Base-by-base conservation (phyloP, 345 rosid species). In the Psidium guajava region DNA sequence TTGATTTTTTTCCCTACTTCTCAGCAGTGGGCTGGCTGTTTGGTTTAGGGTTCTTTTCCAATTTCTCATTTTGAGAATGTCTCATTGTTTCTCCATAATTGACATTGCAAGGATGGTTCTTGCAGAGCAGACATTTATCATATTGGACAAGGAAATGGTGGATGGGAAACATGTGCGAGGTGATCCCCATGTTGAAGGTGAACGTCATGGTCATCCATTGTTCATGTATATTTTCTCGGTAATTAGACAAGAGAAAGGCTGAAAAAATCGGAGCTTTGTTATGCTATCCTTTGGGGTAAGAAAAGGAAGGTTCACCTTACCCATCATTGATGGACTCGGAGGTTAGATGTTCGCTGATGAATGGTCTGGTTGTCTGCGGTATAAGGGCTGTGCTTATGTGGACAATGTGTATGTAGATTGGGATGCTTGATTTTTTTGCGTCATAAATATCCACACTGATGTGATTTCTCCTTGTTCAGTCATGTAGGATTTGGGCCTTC, bases 51-150 rank as follows among this genome's bases (percentile, higher is more conserved):
- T 2, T 36, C 47, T 69, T 69, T 36, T 74, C 80, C 25, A 7
- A 54, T 21, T 42, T 75, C 14, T 51, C 0, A 56, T 82, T 82
- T n/a, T 8, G 36, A 11, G 28, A 36, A 42, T 83, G 73, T 36
- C 20, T 36, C 74, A 10, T 6, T 25, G 16, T 42, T 81, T 20
- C 80, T 69, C 13, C 47, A 36, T 69, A 69, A 59, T 18, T 8
- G 53, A 22, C 69, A 54, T 36, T 56, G 82, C 75, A 20, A 11
- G 74, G 54, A 85, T 84, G 25, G 50, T 51, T 85, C 69, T 92
- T 84, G 88, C 98, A 97, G 98, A 97, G 91, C 87, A 93, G 84
- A 97, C 99, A 84, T 96, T 97, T 89, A 96, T 97, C 88, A 92
- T 96, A 32, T 86, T 97, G 88, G 97, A 96, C 88, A 96, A 92